Evolutionary conservation across 345 rosid species (phyloP), one percentile per base, ranked within the genome.

Genomic region (Tarenaya hassleriana): DNA sequence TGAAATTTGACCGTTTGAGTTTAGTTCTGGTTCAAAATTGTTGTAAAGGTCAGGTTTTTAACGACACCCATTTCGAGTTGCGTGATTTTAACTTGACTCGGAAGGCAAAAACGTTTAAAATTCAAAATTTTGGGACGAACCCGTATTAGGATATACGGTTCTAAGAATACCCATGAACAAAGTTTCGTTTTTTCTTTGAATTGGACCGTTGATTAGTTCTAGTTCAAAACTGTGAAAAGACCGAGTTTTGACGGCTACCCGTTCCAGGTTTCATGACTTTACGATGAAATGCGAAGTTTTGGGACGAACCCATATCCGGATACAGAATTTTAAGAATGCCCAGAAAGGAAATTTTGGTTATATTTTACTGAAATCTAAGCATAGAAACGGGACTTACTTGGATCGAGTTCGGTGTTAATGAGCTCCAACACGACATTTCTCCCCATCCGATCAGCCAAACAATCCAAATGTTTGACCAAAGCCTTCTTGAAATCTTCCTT

Each of bases 381-480:
- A 21, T 7, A 27, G 9, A 8, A 18, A 41, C n/a, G 15, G 45
- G 11, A 60, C 88, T 83, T 78, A 94, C 99, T 94, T 18, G 91
- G 94, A 74, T 92, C 95, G 64, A 80, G 27, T 51, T 88, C 80
- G 3, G 76, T 81, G 71, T 95, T 83, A 50, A 88, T 55, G 50
- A 92, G 94, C 78, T 85, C 80, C 76, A 92, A 72, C 12, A 78
- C 85, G 16, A 92, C 86, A 55, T 83, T 92, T 68, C 84, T 64
- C 15, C 99, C 96, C 50, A 92, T 71, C 64, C 60, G 77, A 35
- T 92, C 99, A 18, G 87, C 66, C 7, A 85, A 55, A 54, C 84
- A 73, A 67, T 92, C 97, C 43, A 80, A 69, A 16, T 78, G 91
- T 56, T 82, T 88, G 10, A 82, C 80, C 42, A 92, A 11, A 40